Evolutionary conservation across 2,329 filamentous ascomycete genomes (phyloP), one percentile per base, ranked within the genome.

Genomic region (Colletotrichum camelliae): DNA sequence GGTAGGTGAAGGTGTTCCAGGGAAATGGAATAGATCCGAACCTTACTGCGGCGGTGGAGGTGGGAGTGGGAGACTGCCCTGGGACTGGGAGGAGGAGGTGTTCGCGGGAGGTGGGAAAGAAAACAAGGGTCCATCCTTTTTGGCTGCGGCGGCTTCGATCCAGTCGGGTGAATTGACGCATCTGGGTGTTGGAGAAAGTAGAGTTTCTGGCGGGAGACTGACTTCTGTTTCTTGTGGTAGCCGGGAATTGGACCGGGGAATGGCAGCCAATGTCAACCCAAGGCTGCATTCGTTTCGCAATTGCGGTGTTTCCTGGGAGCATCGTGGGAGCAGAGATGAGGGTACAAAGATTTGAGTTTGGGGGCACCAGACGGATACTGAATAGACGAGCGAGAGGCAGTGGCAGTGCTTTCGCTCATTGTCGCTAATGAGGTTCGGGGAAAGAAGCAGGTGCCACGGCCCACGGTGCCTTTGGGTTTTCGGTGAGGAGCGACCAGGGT

Each of bases 241-340:
- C 24, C 24, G 58, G 15, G 4, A 29, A 33, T 12, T 60, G 37
- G 35, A 15, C 27, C 66, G 37, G 66, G 67, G 48, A 29, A 35
- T 16, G 35, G 43, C 48, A 16, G 43, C 39, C 60, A 31, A 70
- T 48, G 29, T 37, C 48, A 52, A 66, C 29, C 55, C 68, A 75
- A 67, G 72, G 68, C 72, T 75, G 70, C 58, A 60, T 52, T 29
- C 43, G 64, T 68, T 75, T 73, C 43, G 64, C 39, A 72, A 61
- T 29, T 67, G 62, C 39, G 48, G 18, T 48, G 29, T 18, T 68
- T 62, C 27, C 64, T 52, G 33, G 73, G 73, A 70, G 27, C 57
- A 75, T 68, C 70, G 73, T 60, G 27, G 73, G 43, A 75, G 62
- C n/a, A 67, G 61, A 68, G n/a, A 64, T 52, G 64, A 55, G 64